A percentile compares a stretch with the other conserved stretches of the same genome.
Evolutionary conservation across 495 filamentous ascomycete species (phyloP).

Genomic region (Zalerion maritima): DNA sequence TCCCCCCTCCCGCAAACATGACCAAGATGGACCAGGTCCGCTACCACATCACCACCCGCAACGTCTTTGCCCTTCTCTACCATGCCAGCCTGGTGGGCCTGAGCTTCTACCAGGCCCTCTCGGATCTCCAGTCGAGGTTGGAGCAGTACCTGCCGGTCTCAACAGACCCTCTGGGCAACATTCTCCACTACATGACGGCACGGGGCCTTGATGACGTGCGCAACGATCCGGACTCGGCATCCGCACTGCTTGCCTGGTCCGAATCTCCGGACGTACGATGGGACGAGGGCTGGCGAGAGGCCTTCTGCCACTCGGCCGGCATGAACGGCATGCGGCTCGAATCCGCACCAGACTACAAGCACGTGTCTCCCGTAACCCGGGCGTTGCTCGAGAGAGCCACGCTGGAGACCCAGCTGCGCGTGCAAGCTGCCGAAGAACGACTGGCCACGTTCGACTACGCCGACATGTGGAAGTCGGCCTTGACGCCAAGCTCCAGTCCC

Average conservation of each 20-base stretch:
- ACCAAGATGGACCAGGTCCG: constrained; percentile 31
- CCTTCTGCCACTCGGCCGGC: constrained; percentile 52
- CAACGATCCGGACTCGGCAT: constrained; percentile 44
- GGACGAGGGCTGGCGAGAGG: constrained; percentile 51
- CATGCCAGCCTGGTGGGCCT: constrained; percentile 43
- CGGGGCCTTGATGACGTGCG: constrained; percentile 53
- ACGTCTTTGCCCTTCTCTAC: constrained; percentile 47
- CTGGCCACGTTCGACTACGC: constrained; percentile 43
- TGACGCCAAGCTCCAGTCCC: constrained; percentile 16
- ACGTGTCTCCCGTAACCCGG: constrained; percentile 45
- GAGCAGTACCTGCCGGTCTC: constrained; percentile 36
- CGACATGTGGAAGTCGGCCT: constrained; percentile 43
- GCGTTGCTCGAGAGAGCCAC: constrained; percentile 47
- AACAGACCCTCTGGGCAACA: constrained; percentile 29
- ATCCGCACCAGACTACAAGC: constrained; percentile 38
- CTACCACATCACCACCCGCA: constrained; percentile 45
- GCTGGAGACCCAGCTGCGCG: constrained; percentile 46
- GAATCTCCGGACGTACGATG: constrained; percentile 45
- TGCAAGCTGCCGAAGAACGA: constrained; percentile 44
- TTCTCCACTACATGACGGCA: constrained; percentile 41
- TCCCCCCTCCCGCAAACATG: constrained; percentile 32
- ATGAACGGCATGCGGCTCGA: constrained; percentile 43
- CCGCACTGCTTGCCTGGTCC: constrained; percentile 48
- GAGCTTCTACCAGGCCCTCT: constrained; percentile 41
- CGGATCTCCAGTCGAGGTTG: constrained; percentile 40